These are phyloP conservation scores for Panicum hallii DNA, from an alignment of 202 grass and related monocot species.

Conservation along the genomic window DNA sequence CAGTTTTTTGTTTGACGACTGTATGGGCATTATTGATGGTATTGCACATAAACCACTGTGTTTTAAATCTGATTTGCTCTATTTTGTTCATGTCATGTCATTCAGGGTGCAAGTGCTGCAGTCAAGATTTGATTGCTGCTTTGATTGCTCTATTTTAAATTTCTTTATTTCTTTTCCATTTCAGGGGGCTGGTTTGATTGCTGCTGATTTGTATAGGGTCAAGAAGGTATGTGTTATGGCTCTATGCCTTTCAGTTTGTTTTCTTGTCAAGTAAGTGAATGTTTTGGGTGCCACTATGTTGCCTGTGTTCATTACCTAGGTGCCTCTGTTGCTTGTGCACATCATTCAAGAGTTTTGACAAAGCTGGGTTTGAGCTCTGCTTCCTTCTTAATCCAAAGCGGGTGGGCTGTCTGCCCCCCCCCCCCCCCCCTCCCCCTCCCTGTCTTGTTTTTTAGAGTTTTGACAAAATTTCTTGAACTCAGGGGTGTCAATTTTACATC, in stretches of 20 bases:
- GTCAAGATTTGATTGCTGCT: too few species aligned
- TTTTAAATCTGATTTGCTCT: constrained; percentile 31
- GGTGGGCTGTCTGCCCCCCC: too few species aligned
- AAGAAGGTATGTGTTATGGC: constrained; percentile 54
- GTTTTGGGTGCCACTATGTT: constrained; percentile 28
- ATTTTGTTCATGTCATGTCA: constrained; percentile 27
- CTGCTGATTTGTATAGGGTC: constrained; percentile 65
- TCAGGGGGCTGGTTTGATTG: constrained; percentile 78
- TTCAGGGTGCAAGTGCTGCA: constrained; percentile 90
- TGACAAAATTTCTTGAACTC: background rate
- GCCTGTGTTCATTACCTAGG: background rate
- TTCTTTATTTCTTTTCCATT: constrained; percentile 45
- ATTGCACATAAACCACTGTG: constrained; percentile 3
- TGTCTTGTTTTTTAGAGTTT: background rate
- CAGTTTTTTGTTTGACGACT: constrained; percentile 8
- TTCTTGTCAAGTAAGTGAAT: constrained; percentile 38
- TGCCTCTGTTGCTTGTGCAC: background rate
- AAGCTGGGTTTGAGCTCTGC: too few species aligned
- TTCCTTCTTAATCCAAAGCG: too few species aligned
- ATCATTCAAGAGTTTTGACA: background rate
- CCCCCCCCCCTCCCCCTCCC: too few species aligned
- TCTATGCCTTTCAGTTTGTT: constrained; percentile 20
- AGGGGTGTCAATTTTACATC: constrained; percentile 1
- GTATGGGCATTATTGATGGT: background rate
- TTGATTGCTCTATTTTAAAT: too few species aligned